Evolutionary conservation across 2,329 filamentous ascomycete species (phyloP).

Genomic region (Botrytis aclada): DNA sequence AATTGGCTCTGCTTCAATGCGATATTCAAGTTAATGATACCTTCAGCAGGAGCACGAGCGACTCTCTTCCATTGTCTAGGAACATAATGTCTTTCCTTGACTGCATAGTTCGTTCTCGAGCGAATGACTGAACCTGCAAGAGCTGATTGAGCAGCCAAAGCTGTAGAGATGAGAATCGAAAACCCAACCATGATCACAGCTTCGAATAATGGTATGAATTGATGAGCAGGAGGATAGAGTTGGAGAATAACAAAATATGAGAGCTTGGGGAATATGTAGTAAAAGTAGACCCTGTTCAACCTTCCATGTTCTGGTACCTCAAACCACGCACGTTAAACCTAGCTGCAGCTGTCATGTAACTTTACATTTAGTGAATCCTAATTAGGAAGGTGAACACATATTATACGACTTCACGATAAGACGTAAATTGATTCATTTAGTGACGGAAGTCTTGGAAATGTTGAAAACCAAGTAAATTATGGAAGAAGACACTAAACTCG

Average conservation of each 20-base stretch:
- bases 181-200: slow-evolving; percentile 18
- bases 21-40: slow-evolving; percentile 54
- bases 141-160: slow-evolving; percentile 19
- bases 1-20: slow-evolving; percentile 57
- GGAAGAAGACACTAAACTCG: neutral
- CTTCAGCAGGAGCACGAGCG: slow-evolving; percentile 46
- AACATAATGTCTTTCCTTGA: slow-evolving; percentile 55
- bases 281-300: neutral
- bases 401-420: slow-evolving; percentile 19
- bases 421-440: neutral
- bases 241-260: neutral
- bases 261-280: neutral
- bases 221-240: neutral
- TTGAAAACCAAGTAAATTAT: neutral
- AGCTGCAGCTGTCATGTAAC: slow-evolving; percentile 8
- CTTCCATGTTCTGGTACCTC: neutral
- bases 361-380: neutral
- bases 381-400: slow-evolving; percentile 8
- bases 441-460: neutral
- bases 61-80: slow-evolving; percentile 50
- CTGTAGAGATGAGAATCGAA: slow-evolving; percentile 16
- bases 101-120: slow-evolving; percentile 40
- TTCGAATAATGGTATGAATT: neutral
- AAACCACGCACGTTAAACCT: neutral
- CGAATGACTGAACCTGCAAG: slow-evolving; percentile 15